Conservation (phyloP, 371 early-diverging fungal species). For the Mortierella sp. region DNA sequence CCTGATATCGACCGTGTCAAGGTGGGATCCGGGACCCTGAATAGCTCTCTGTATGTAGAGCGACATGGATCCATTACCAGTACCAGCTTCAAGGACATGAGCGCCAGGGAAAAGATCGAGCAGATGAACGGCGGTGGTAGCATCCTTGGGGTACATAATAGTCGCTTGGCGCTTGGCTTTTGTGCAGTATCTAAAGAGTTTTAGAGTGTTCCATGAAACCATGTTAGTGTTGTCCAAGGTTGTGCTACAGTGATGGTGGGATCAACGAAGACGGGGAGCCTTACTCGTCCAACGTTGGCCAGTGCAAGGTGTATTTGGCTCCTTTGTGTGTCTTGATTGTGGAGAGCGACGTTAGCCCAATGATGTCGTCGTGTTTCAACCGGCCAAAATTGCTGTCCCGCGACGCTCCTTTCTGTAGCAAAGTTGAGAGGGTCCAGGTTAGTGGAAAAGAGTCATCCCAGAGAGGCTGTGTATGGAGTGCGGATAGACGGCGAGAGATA, state of each 20-base stretch:
- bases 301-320: conserved; percentile 68
- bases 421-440: not conserved
- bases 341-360: conserved; percentile 62
- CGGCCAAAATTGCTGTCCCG: conserved; percentile 55
- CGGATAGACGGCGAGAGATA: too few species aligned
- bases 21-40: conserved; percentile 47
- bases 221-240: too few species aligned
- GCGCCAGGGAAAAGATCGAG: conserved; percentile 75
- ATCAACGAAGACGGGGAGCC: too few species aligned
- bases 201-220: not conserved
- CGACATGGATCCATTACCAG: conserved; percentile 80
- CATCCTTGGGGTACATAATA: conserved; percentile 84
- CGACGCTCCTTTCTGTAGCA: conserved; percentile 15
- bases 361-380: conserved; percentile 60
- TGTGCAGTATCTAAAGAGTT: conserved; percentile 59
- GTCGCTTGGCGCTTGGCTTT: conserved; percentile 71
- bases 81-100: conserved; percentile 78
- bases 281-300: conserved; percentile 79
- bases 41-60: conserved; percentile 75
- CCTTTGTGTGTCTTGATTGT: conserved; percentile 60
- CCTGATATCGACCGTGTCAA: conserved; percentile 74
- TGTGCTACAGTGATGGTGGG: too few species aligned
- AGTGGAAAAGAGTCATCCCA: not conserved
- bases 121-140: conserved; percentile 64
- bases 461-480: not conserved